Conservation (phyloP, 306 rosid species). For the Vigna hirtella region DNA sequence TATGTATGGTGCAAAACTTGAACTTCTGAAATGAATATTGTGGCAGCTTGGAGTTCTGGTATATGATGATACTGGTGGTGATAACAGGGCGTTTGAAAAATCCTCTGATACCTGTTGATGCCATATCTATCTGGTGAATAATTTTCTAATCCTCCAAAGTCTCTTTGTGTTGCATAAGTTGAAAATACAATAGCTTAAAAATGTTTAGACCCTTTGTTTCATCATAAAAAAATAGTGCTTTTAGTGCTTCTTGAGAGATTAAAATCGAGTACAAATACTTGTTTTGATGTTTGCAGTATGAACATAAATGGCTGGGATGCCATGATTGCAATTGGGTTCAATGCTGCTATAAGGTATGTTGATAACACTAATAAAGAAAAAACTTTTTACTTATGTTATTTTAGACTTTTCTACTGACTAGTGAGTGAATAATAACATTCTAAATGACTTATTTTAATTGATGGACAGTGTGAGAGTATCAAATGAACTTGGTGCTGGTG, state of each 20-base stretch:
- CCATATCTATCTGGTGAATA: conserved; percentile 74
- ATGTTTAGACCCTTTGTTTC: no score
- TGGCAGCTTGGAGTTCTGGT: conserved; percentile 92
- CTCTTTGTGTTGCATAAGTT: not conserved
- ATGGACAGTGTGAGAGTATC: conserved; percentile 83
- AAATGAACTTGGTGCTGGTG: conserved; percentile 83
- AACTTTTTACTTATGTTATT: no score
- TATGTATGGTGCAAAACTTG: not conserved
- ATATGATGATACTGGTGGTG: conserved; percentile 77
- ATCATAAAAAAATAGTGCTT: no score
- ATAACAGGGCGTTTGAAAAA: conserved; percentile 68
- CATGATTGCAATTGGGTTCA: conserved; percentile 83
- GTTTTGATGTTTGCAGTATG: conserved; percentile 59
- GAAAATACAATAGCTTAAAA: not conserved
- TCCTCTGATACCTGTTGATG: conserved; percentile 74
- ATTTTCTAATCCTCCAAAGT: not conserved
- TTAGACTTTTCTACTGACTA: no score
- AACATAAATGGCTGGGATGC: conserved; percentile 80
- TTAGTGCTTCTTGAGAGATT: not conserved
- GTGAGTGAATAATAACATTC: not conserved
- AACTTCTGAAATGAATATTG: not conserved
- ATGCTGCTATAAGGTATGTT: conserved; percentile 74
- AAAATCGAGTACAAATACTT: not conserved
- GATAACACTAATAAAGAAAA: no score
- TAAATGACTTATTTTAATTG: not conserved